phyloP scores from a whole-genome alignment of 208 protist species.

The Leishmania guyanensis region DNA sequence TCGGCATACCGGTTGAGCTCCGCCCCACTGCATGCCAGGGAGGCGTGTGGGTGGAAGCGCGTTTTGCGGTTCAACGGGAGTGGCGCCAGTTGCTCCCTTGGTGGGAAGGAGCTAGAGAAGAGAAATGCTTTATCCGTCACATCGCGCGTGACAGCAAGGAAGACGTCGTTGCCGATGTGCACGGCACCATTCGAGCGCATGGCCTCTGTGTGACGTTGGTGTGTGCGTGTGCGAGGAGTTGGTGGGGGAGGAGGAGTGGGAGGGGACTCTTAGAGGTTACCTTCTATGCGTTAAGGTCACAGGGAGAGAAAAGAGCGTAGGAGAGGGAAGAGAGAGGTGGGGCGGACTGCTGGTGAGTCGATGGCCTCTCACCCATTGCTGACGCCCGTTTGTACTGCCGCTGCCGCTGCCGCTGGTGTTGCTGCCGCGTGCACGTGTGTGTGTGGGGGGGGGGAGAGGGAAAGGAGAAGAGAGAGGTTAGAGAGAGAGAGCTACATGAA shows the following conservation, averaged over 20 bases:
- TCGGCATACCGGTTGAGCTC: conserved; percentile 20
- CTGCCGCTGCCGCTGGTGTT: neutral
- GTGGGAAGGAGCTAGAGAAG: conserved; percentile 58
- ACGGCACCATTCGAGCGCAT: conserved; percentile 85
- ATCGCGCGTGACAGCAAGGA: conserved; percentile 55
- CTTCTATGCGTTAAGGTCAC: neutral
- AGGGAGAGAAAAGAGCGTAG: neutral
- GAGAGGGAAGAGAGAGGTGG: neutral
- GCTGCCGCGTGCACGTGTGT: neutral
- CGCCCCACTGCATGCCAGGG: conserved; percentile 12
- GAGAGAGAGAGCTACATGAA: neutral
- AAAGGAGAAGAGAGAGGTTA: neutral
- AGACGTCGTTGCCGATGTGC: conserved; percentile 86
- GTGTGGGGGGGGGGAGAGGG: neutral
- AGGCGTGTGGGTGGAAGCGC: conserved; percentile 26
- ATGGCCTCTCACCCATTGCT: neutral
- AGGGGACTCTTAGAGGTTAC: neutral
- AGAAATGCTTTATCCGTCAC: conserved; percentile 48
- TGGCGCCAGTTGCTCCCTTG: conserved; percentile 37
- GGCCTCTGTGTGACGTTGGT: neutral
- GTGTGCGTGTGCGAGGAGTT: neutral
- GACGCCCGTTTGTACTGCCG: neutral
- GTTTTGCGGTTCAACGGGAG: conserved; percentile 39
- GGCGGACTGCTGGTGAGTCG: neutral
- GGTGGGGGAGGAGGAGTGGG: neutral